These are phyloP conservation scores for Penicillium concentricum DNA, from an alignment of 2,329 filamentous ascomycete genomes.

Conservation along the genomic window DNA sequence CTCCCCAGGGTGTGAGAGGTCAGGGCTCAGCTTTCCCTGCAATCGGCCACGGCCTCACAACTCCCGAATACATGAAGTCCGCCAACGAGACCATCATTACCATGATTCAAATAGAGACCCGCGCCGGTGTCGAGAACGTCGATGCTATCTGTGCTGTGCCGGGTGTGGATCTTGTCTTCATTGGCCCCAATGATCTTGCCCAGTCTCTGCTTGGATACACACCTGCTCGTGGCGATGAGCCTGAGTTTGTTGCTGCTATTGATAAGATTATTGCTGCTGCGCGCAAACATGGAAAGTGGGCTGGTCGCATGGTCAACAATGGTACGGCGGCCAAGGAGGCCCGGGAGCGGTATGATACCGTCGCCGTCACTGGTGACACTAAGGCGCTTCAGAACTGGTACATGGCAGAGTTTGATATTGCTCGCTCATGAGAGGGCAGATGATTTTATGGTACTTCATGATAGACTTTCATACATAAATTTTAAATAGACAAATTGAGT, in stretches of 20 bases:
- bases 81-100: conserved; percentile 37
- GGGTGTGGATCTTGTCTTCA: conserved; percentile 41
- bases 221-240: conserved; percentile 54
- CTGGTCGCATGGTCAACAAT: conserved; percentile 54
- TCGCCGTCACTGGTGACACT: conserved; percentile 48
- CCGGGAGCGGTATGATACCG: conserved; percentile 43
- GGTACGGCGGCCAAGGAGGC: conserved; percentile 44
- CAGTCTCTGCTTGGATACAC: conserved; percentile 59
- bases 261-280: conserved; percentile 58
- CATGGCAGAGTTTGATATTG: conserved; percentile 41
- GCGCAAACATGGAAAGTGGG: conserved; percentile 63
- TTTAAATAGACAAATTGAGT: not conserved
- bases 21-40: conserved; percentile 30
- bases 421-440: conserved; percentile 30
- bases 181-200: conserved; percentile 38
- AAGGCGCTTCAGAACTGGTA: conserved; percentile 55
- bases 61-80: conserved; percentile 32
- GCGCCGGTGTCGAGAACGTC: conserved; percentile 40
- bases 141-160: conserved; percentile 40
- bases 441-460: not conserved
- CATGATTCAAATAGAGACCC: conserved; percentile 43
- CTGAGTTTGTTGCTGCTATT: conserved; percentile 60
- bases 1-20: conserved; percentile 30
- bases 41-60: conserved; percentile 34
- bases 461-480: conserved; percentile 3